Evolutionary conservation across 768 basidiomycete species (phyloP), one percentile per base, ranked within the genome.

Genomic region (Pleurotus citrinopileatus): DNA sequence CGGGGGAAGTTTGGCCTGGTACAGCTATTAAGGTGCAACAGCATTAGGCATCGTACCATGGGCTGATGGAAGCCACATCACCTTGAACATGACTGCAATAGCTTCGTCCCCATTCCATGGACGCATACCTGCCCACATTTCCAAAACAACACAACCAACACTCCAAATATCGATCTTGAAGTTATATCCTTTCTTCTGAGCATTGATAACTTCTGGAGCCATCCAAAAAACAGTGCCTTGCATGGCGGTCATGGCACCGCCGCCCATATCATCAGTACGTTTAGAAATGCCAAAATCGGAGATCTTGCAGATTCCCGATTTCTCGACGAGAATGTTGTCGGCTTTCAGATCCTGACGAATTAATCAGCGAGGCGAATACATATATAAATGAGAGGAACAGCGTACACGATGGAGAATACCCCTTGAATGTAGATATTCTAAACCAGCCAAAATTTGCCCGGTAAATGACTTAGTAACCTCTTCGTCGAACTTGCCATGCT

Each of bases 261-360:
- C 82, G 50, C 85, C 85, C 48, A 89, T 81, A 57, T 97, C 93
- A 57, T 90, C 93, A 57, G 86, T 94, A 57, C 91, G 82, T 71
- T 98, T 98, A n/a, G 94, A 96, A 54, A 98, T 98, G 37, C 97
- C 97, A 64, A 98, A 98, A 70, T 98, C 95, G 2, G 94, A 95
- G 48, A 99, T 98, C 72, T 98, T 98, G 79, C 95, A 97, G 20
- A 89, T 74, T 1, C 97, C 97, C 12, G 83, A 79, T 64, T 84
- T 87, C 66, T 98, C 96, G 15, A 98, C 94, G 15, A 99, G 82
- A 63, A 99, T 97, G 64, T 98, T 99, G 70, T 99, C 97, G 12
- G 94, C 94, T 70, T 99, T 99, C 60, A 99, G 74, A 69, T 99
- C 95, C 92, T 94, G 60, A 5, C 42, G 55, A 15, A 17, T 54